These are phyloP conservation scores for Clitoria ternatea DNA, from an alignment of 306 rosid species.

Conservation along the genomic window DNA sequence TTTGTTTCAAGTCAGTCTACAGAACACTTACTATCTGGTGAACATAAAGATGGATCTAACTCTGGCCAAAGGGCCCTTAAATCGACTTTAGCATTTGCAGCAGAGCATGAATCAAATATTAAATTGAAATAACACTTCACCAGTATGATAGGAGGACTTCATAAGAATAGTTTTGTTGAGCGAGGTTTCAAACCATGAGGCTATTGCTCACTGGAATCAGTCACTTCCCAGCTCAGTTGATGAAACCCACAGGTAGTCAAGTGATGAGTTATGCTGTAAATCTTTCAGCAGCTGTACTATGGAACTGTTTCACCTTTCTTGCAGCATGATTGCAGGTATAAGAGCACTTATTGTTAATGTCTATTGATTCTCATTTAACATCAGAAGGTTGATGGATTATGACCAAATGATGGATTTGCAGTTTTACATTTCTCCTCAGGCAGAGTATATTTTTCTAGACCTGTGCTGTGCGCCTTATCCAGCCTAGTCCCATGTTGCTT, in stretches of 20 bases:
- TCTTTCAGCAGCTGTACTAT: background rate
- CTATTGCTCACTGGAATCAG: conserved; percentile 2
- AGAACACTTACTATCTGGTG: conserved; percentile 33
- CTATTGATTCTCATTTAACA: conserved; percentile 14
- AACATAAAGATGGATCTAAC: conserved; percentile 38
- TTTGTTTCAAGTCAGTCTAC: conserved; percentile 41
- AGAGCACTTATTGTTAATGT: background rate
- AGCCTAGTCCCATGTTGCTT: conserved; percentile 8
- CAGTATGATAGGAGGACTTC: conserved; percentile 5
- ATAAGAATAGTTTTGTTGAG: conserved; percentile 14
- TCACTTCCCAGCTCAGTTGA: background rate
- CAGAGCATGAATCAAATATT: conserved; percentile 49
- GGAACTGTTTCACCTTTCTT: conserved; percentile 11
- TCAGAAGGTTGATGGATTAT: background rate
- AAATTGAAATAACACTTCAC: conserved; percentile 27
- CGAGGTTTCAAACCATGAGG: background rate
- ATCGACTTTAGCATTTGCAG: conserved; percentile 73
- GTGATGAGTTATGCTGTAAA: background rate
- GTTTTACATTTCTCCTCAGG: background rate
- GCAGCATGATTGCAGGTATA: conserved; percentile 22
- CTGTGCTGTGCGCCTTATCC: background rate
- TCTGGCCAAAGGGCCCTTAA: conserved; percentile 55
- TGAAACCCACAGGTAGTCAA: background rate
- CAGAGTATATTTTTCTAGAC: background rate
- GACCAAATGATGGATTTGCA: background rate